Percentiles rank a stretch among this genome's conserved stretches.
Conservation (phyloP, 2,329 filamentous ascomycete genomes). For the Alternaria sp. region DNA sequence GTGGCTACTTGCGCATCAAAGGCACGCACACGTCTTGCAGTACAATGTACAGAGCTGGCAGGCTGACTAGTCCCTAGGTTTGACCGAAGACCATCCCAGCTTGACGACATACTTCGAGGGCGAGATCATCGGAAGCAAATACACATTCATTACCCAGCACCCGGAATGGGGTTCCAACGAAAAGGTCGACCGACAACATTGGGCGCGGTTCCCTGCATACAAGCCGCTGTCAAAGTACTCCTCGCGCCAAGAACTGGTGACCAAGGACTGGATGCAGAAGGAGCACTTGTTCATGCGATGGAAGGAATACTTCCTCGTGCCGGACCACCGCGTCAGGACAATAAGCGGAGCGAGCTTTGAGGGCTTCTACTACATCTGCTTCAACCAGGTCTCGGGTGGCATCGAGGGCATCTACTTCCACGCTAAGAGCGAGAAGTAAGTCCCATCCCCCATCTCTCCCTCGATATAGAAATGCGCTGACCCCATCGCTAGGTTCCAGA, state of each 20-base stretch:
- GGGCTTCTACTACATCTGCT: constrained; percentile 99
- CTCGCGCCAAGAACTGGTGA: constrained; percentile 66
- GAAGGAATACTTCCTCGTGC: constrained; percentile 98
- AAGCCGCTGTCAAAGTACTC: constrained; percentile 75
- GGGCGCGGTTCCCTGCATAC: constrained; percentile 90
- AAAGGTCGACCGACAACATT: constrained; percentile 91
- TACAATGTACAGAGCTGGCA: neutral
- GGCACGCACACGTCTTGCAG: constrained; percentile 62
- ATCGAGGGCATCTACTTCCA: constrained; percentile 98
- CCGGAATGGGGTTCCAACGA: constrained; percentile 90
- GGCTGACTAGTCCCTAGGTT: constrained; percentile 63
- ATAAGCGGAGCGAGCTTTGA: constrained; percentile 97
- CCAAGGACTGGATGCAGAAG: constrained; percentile 75
- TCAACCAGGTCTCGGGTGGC: constrained; percentile 87
- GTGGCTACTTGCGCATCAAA: constrained; percentile 95
- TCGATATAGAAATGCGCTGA: constrained; percentile 27
- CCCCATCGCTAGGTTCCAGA: constrained; percentile 75
- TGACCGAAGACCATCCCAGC: constrained; percentile 96
- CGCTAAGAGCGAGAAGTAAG: constrained; percentile 95
- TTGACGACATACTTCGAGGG: constrained; percentile 98
- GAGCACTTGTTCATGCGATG: constrained; percentile 98
- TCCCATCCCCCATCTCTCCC: constrained; percentile 26
- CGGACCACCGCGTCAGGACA: constrained; percentile 89
- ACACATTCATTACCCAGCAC: constrained; percentile 91
- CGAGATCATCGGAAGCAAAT: constrained; percentile 94